Evolutionary conservation across 345 rosid species (phyloP).

Genomic region (Gynandropsis gynandra): DNA sequence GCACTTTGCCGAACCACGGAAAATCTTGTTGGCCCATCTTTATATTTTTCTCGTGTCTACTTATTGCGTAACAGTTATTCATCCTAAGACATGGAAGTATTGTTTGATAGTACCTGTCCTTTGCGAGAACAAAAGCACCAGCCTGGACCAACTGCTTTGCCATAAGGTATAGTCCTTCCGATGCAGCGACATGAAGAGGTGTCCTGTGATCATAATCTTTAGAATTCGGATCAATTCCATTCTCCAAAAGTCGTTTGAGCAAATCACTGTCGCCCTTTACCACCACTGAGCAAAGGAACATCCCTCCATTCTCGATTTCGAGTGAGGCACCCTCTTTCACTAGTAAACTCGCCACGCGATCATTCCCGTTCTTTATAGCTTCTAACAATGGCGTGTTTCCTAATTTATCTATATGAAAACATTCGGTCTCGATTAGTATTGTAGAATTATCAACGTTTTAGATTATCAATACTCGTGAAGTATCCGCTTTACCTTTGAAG

Average conservation of each 20-base stretch:
- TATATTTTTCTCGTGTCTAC: too few species aligned
- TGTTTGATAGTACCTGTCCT: conserved; percentile 66
- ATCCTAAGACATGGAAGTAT: too few species aligned
- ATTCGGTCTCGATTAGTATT: neutral
- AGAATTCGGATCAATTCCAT: conserved; percentile 64
- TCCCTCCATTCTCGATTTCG: conserved; percentile 51
- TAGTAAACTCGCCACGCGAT: conserved; percentile 49
- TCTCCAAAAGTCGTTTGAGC: conserved; percentile 43
- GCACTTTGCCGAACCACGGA: too few species aligned
- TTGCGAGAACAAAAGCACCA: conserved; percentile 63
- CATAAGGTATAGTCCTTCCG: conserved; percentile 46
- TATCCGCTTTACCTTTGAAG: conserved; percentile 30
- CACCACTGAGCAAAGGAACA: conserved; percentile 52
- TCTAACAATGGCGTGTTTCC: conserved; percentile 77
- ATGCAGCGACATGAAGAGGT: conserved; percentile 73
- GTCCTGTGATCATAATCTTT: conserved; percentile 69
- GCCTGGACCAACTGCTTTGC: conserved; percentile 52
- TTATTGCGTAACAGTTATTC: too few species aligned
- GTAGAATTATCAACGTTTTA: neutral
- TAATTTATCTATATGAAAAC: conserved; percentile 37
- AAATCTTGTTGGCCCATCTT: too few species aligned
- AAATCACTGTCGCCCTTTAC: conserved; percentile 50
- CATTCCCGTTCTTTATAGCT: conserved; percentile 66
- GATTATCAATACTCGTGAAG: neutral
- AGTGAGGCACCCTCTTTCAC: conserved; percentile 54